Base-by-base conservation (phyloP, 2,329 filamentous ascomycete genomes). In the Myriosclerotinia scirpicola region DNA sequence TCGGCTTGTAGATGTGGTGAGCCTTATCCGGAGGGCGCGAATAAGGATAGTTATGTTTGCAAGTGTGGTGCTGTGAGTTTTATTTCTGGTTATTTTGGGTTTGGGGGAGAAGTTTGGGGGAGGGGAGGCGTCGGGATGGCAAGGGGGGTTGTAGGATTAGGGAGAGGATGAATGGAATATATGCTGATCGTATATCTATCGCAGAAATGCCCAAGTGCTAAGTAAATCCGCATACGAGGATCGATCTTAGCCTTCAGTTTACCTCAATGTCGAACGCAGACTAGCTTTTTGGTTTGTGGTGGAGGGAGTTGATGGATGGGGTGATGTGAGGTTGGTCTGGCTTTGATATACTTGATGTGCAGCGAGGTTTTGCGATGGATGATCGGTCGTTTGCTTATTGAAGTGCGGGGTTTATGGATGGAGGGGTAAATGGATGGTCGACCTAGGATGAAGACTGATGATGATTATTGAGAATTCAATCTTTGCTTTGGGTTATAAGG, bases 31-130 rank as follows among this genome's bases (percentile, higher is more conserved):
- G 58, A 50, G 34, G 58, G 58, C 44, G 58, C 58, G 9, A 22
- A 61, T 61, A 61, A 61, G 58, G 34, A 61, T 61, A 61, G 44
- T 50, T 61, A 61, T 50, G 58, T 61, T 38, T 61, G 58, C 12
- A 61, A 48, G 34, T 59, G 55, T 46, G 55, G 38, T 59, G 55
- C 55, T 30, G 38, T 59, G 55, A 42, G 38, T 59, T 46, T 12
- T 44, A 5, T 42, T 22, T 44, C 8, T 40, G n/a, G 7, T 3
- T 15, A 15, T 44, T 44, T n/a, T 26, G 3, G 20, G 26, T 6
- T 26, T 15, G 6, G 7, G 22, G 38, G 4, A 14, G 14, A 17
- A 17, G 3, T 40, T 17, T 26, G 44, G 34, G 20, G 34, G 14
- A 26, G 5, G 11, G 7, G 30, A n/a, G 12, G 15, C 2, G 30